Evolutionary conservation across 306 rosid species (phyloP).

Genomic region (Fragaria nilgerrensis): DNA sequence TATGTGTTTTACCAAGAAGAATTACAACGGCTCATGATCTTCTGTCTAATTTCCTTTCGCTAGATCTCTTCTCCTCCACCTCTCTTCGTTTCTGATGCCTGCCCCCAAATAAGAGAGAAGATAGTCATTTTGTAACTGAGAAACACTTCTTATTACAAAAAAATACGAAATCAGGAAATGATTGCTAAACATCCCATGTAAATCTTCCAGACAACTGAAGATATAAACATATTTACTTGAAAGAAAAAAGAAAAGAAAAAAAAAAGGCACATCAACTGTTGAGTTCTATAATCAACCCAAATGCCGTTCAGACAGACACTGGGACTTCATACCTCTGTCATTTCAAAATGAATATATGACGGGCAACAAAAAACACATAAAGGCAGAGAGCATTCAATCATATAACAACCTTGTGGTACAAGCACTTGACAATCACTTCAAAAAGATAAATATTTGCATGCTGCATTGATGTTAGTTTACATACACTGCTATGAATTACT

Average conservation of each 20-base stretch:
- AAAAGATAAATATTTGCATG: too few relatives aligned
- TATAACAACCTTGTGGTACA: too few relatives aligned
- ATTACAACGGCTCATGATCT: slow-evolving; percentile 54
- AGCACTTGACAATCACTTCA: too few relatives aligned
- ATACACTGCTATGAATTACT: neutral
- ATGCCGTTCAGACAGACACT: too few relatives aligned
- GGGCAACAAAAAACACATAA: too few relatives aligned
- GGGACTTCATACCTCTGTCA: neutral
- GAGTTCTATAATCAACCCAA: too few relatives aligned
- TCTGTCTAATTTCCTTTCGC: slow-evolving; percentile 68
- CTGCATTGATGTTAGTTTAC: neutral
- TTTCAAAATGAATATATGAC: neutral
- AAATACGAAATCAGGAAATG: neutral
- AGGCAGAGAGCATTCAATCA: too few relatives aligned
- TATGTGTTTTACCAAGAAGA: neutral
- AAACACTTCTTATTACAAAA: neutral
- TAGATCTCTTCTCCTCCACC: slow-evolving; percentile 86
- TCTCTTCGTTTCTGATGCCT: slow-evolving; percentile 54
- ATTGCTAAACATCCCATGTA: neutral
- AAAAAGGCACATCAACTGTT: too few relatives aligned
- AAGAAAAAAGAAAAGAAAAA: neutral
- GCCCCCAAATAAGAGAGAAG: neutral
- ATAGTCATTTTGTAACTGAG: too few relatives aligned
- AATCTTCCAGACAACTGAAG: neutral
- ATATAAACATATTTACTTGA: neutral